Base-by-base conservation (phyloP, 2,329 filamentous ascomycete species). In the Aspergillus melleus region DNA sequence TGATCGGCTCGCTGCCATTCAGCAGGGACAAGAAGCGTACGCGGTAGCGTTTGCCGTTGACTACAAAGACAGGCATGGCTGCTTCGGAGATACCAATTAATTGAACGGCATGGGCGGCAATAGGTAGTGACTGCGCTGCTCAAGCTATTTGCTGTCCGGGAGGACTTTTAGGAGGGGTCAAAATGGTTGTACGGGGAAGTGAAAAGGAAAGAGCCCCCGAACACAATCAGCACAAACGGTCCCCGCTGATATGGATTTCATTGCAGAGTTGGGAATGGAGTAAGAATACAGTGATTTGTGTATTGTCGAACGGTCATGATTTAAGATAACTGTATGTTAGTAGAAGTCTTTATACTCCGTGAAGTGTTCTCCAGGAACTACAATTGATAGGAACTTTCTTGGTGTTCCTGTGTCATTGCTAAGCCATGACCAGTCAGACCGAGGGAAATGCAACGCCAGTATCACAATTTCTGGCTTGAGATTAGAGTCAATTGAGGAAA, bases 31-130 rank as follows among this genome's bases (percentile, higher is more conserved):
- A 47, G 49, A 65, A 52, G 3, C 57, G 54, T 12, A 66, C 44
- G 8, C 44, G 44, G 24, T 61, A 61, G 24, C 20, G 52, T 44
- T 49, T 62, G 49, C 63, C 60, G 22, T 64, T 56, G 8, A 62
- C 54, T 20, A 61, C 32, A 39, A 65, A 54, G 22, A 59, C 39
- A 19, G 63, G 65, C 65, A 66, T 66, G 36, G 16, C 19, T 26
- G 24, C 50, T 16, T 42, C 16, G 2, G 32, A 6, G 36, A 2
- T 39, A 11, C 30, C 30, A 4, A 32, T 39, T 5, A 12, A 14
- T 5, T n/a, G 16, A 42, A n/a, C 36, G 2, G 16, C 4, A 16
- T 8, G 36, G 36, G 36, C 2, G 16, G 2, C 9, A 8, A 8
- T 29, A 42, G 2, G 6, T 42, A 42, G 16, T 42, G 36, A 14